These are phyloP conservation scores for Priceomyces haplophilus DNA, from an alignment of 805 yeast species.

Conservation along the genomic window DNA sequence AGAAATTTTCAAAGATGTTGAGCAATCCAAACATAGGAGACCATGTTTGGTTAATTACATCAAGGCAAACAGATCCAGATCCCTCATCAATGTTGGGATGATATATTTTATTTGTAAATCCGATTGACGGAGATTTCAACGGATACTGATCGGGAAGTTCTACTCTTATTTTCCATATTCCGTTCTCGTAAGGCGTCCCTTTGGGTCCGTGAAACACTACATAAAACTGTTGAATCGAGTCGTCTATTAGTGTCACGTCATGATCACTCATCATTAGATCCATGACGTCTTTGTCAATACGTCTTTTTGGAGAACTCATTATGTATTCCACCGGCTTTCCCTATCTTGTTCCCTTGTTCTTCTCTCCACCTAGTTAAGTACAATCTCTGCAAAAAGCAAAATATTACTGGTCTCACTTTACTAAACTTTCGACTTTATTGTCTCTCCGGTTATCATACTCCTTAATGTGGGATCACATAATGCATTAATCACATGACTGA, in stretches of 20 bases:
- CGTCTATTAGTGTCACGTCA: conserved; percentile 79
- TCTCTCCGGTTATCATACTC: neutral
- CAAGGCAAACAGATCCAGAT: conserved; percentile 89
- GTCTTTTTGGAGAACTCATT: conserved; percentile 62
- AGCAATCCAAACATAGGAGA: conserved; percentile 93
- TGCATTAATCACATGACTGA: neutral
- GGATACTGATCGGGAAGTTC: conserved; percentile 96
- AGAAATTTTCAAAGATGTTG: conserved; percentile 87
- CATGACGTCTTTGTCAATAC: conserved; percentile 95
- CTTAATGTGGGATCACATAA: neutral
- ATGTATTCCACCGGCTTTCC: conserved; percentile 2
- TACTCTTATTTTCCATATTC: conserved; percentile 86
- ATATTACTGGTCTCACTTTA: too few species aligned
- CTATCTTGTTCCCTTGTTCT: neutral
- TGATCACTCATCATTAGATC: conserved; percentile 93
- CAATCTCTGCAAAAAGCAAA: too few species aligned
- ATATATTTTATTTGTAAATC: conserved; percentile 84
- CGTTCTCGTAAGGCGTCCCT: conserved; percentile 83
- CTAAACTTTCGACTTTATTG: too few species aligned
- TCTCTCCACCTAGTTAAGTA: neutral
- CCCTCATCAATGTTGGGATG: conserved; percentile 95
- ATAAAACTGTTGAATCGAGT: conserved; percentile 73
- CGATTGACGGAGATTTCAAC: conserved; percentile 92
- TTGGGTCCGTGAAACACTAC: conserved; percentile 83
- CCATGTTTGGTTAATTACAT: conserved; percentile 97